phyloP scores from a whole-genome alignment of 768 basidiomycete genomes.

The Psilocybe sp. region DNA sequence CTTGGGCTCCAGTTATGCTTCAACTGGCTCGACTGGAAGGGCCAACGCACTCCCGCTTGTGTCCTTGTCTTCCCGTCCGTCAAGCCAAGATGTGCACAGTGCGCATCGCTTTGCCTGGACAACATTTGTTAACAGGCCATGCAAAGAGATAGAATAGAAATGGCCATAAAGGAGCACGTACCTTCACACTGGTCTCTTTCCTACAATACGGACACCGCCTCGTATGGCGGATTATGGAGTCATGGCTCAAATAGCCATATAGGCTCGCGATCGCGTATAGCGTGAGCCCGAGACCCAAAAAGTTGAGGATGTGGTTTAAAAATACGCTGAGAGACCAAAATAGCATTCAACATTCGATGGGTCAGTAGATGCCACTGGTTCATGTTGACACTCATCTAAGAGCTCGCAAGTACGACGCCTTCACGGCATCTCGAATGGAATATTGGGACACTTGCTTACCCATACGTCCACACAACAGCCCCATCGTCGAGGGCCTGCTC shows the following conservation, averaged over 20 bases:
- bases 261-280: slow-evolving; percentile 35
- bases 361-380: neutral
- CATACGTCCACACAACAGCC: slow-evolving; percentile 38
- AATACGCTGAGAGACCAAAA: slow-evolving; percentile 26
- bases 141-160: neutral
- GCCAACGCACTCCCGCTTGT: slow-evolving; percentile 9
- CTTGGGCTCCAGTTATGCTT: no score
- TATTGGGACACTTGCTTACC: slow-evolving; percentile 12
- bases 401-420: neutral
- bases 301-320: slow-evolving; percentile 33
- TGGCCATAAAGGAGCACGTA: slow-evolving; percentile 12
- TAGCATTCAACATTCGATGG: no score
- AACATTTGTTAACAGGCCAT: neutral
- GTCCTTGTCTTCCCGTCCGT: slow-evolving; percentile 37
- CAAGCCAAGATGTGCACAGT: slow-evolving; percentile 42
- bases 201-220: slow-evolving; percentile 39
- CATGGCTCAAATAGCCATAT: slow-evolving; percentile 33
- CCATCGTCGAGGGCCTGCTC: slow-evolving; percentile 42
- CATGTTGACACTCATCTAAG: neutral
- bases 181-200: slow-evolving; percentile 40
- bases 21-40: no score
- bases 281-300: slow-evolving; percentile 34
- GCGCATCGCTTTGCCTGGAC: slow-evolving; percentile 33
- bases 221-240: slow-evolving; percentile 39
- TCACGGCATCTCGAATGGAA: neutral